phyloP scores from a whole-genome alignment of 768 basidiomycete genomes.

The Daedaleopsis nitida region DNA sequence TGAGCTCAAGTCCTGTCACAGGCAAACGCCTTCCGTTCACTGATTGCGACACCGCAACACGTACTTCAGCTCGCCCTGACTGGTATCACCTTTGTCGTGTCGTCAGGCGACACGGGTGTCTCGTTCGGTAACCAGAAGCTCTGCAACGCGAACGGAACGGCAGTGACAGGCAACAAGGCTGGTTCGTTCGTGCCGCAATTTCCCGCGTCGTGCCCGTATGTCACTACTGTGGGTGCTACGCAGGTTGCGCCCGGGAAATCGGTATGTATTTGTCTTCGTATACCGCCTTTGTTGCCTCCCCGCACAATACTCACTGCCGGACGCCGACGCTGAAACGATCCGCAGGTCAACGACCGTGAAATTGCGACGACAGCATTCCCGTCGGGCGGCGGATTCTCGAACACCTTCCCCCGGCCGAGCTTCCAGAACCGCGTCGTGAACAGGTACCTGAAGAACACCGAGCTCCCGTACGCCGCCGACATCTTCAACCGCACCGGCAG shows the following conservation, averaged over 20 bases:
- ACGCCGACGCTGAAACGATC: not conserved
- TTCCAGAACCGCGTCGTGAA: slow-evolving; percentile 34
- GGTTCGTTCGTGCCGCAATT: slow-evolving; percentile 1
- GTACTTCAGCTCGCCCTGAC: slow-evolving; percentile 26
- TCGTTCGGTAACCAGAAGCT: slow-evolving; percentile 30
- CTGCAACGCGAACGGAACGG: slow-evolving; percentile 35
- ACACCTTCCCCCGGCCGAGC: slow-evolving; percentile 39
- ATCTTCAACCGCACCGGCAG: slow-evolving; percentile 37
- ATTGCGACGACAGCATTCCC: slow-evolving; percentile 34
- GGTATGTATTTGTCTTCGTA: not conserved
- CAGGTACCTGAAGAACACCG: slow-evolving; percentile 31
- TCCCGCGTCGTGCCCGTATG: slow-evolving; percentile 38
- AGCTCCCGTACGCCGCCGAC: slow-evolving; percentile 33
- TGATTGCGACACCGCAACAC: not conserved
- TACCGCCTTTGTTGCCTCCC: not conserved
- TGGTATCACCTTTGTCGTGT: slow-evolving; percentile 40
- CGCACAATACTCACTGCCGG: too few species aligned
- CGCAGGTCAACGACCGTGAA: slow-evolving; percentile 34
- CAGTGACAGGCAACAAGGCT: not conserved
- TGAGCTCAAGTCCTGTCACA: not conserved
- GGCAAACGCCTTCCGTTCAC: not conserved
- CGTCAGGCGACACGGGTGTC: slow-evolving; percentile 45
- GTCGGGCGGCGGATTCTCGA: slow-evolving; percentile 43
- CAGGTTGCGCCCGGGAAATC: slow-evolving; percentile 29
- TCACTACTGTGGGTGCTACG: slow-evolving; percentile 38